phyloP scores from a whole-genome alignment of 1,139 yeast species.

The Suhomyces bokatorum region DNA sequence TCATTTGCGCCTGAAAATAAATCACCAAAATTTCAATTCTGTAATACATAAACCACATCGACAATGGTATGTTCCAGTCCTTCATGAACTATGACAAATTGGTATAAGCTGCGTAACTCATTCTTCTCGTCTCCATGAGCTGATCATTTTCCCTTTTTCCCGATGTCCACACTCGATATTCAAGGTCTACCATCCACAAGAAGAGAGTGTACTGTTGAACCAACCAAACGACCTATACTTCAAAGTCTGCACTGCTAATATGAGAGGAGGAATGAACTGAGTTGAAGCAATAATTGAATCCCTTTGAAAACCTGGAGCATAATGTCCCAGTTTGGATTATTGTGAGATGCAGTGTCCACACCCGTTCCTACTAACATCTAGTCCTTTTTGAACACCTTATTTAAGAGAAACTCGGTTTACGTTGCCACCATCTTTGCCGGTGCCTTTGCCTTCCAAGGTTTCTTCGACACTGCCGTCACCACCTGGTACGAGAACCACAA shows the following conservation, averaged over 20 bases:
- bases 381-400: slow-evolving; percentile 36
- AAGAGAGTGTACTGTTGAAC: too few relatives aligned
- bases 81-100: neutral
- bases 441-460: slow-evolving; percentile 87
- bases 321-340: too few relatives aligned
- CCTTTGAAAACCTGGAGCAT: too few relatives aligned
- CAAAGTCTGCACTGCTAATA: too few relatives aligned
- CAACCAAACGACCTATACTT: too few relatives aligned
- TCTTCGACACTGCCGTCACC: slow-evolving; percentile 78
- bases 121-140: neutral
- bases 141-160: neutral
- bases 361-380: slow-evolving; percentile 15
- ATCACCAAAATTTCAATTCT: slow-evolving; percentile 8
- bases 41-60: slow-evolving; percentile 9
- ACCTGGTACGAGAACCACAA: slow-evolving; percentile 84
- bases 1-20: slow-evolving; percentile 15
- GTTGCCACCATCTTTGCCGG: slow-evolving; percentile 84
- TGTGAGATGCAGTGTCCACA: too few relatives aligned
- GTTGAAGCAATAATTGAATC: too few relatives aligned
- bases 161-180: neutral
- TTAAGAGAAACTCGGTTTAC: slow-evolving; percentile 91
- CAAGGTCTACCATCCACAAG: too few relatives aligned
- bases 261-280: too few relatives aligned
- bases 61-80: slow-evolving; percentile 8
- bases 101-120: neutral